These are phyloP conservation scores for Rhododendron molle DNA, from an alignment of 148 eudicot species.

Conservation along the genomic window DNA sequence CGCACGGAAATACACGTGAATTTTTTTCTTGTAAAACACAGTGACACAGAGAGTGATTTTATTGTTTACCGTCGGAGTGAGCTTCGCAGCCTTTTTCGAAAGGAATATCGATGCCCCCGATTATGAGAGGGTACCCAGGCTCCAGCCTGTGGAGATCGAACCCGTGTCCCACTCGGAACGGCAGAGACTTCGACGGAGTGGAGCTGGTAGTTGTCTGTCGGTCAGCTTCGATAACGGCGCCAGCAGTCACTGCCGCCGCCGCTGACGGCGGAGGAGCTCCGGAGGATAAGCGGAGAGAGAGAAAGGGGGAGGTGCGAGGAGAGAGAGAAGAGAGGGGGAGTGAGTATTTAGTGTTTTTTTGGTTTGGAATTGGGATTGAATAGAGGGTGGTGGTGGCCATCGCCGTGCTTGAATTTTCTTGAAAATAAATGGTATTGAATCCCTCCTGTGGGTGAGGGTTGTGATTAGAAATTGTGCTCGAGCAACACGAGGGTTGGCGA, in stretches of 20 bases:
- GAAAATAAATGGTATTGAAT: neutral
- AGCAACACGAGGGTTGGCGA: neutral
- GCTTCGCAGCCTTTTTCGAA: constrained; percentile 95
- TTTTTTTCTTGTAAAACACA: neutral
- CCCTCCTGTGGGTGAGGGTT: neutral
- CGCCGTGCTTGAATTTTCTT: neutral
- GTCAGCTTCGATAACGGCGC: constrained; percentile 45
- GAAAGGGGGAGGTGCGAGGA: neutral
- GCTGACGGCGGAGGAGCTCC: neutral
- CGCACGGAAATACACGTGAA: neutral
- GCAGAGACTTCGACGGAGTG: constrained; percentile 49
- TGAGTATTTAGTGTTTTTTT: neutral
- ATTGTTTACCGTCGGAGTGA: constrained; percentile 76
- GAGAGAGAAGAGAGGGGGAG: constrained; percentile 13
- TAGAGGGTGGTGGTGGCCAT: constrained; percentile 18
- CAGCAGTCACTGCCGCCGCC: constrained; percentile 29
- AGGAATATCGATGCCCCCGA: constrained; percentile 85
- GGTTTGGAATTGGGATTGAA: neutral
- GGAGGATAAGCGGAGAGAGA: neutral
- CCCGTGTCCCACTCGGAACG: constrained; percentile 92
- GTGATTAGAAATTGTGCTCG: neutral
- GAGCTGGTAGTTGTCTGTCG: constrained; percentile 13
- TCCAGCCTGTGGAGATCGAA: constrained; percentile 90
- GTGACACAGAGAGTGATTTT: neutral
- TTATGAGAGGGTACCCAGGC: constrained; percentile 91